Conservation (phyloP, 805 yeast species). For the Sugiyamaella boreocaroliniensis region DNA sequence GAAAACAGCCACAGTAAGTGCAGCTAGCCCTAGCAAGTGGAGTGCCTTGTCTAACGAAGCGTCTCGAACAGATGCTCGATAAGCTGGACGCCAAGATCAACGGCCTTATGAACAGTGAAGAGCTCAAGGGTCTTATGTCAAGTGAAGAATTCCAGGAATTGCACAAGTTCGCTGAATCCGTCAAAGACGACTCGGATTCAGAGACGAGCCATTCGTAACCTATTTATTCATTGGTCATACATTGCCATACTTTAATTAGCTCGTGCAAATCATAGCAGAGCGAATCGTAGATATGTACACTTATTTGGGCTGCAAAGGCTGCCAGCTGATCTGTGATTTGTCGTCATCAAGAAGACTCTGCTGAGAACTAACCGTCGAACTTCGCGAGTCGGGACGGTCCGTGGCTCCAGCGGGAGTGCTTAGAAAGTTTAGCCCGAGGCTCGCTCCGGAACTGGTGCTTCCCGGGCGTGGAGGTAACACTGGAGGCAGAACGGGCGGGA, state of each 20-base stretch:
- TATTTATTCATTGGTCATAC: too few relatives aligned
- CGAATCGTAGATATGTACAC: neutral
- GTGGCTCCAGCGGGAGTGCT: neutral
- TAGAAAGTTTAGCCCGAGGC: neutral
- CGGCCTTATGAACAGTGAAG: slow-evolving; percentile 33
- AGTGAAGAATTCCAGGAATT: slow-evolving; percentile 10
- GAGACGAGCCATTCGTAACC: neutral
- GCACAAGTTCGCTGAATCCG: slow-evolving; percentile 1
- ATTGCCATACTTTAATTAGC: too few relatives aligned
- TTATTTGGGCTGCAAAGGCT: slow-evolving; percentile 2
- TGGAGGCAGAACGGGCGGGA: slow-evolving; percentile 1
- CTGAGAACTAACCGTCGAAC: neutral
- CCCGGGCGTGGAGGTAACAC: slow-evolving; percentile 5
- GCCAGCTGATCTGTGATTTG: slow-evolving; percentile 1
- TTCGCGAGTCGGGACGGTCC: neutral
- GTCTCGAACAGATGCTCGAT: slow-evolving; percentile 60
- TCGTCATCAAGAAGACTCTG: slow-evolving; percentile 4
- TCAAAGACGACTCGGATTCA: neutral
- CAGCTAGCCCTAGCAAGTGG: neutral
- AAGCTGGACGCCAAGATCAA: slow-evolving; percentile 60
- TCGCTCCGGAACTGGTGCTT: neutral
- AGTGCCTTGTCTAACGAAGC: slow-evolving; percentile 17
- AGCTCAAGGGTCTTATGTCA: slow-evolving; percentile 31
- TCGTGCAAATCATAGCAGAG: neutral
- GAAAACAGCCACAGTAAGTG: slow-evolving; percentile 46